Conservation (phyloP, 129 eudicot genomes). For the Arctium lappa region DNA sequence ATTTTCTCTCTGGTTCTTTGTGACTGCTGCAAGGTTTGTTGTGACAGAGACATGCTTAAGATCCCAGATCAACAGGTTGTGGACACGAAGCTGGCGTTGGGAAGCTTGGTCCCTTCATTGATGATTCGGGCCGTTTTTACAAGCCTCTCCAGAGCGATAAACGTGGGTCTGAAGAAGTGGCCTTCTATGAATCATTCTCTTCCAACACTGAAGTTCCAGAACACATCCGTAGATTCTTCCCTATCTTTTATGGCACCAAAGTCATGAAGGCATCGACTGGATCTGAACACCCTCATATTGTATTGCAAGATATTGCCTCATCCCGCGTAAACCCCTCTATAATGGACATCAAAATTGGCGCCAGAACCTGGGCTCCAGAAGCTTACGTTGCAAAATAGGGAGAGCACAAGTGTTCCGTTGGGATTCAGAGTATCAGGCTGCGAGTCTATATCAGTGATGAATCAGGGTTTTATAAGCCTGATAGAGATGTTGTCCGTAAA, state of each 20-base stretch:
- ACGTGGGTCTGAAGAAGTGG: slow-evolving; percentile 69
- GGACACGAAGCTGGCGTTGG: slow-evolving; percentile 70
- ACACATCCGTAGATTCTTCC: slow-evolving; percentile 60
- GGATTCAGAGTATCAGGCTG: slow-evolving; percentile 82
- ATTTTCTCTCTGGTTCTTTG: background rate
- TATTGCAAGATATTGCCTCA: slow-evolving; percentile 57
- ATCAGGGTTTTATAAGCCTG: slow-evolving; percentile 68
- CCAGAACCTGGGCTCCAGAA: slow-evolving; percentile 76
- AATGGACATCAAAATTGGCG: slow-evolving; percentile 86
- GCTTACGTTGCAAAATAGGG: slow-evolving; percentile 65
- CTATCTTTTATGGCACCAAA: slow-evolving; percentile 70
- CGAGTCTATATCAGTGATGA: slow-evolving; percentile 39
- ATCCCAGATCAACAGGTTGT: slow-evolving; percentile 78
- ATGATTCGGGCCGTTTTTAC: slow-evolving; percentile 77
- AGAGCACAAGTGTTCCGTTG: slow-evolving; percentile 44
- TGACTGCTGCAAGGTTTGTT: background rate
- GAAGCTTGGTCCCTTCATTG: slow-evolving; percentile 75
- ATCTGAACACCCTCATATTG: slow-evolving; percentile 66
- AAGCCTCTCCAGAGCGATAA: slow-evolving; percentile 79
- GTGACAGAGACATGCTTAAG: slow-evolving; percentile 55
- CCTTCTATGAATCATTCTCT: slow-evolving; percentile 62
- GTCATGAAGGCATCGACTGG: slow-evolving; percentile 74
- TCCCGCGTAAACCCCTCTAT: slow-evolving; percentile 52
- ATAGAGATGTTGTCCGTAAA: slow-evolving; percentile 35
- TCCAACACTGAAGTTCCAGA: slow-evolving; percentile 49